Evolutionary conservation across 345 rosid species (phyloP).

Genomic region (Sapria himalayana): DNA sequence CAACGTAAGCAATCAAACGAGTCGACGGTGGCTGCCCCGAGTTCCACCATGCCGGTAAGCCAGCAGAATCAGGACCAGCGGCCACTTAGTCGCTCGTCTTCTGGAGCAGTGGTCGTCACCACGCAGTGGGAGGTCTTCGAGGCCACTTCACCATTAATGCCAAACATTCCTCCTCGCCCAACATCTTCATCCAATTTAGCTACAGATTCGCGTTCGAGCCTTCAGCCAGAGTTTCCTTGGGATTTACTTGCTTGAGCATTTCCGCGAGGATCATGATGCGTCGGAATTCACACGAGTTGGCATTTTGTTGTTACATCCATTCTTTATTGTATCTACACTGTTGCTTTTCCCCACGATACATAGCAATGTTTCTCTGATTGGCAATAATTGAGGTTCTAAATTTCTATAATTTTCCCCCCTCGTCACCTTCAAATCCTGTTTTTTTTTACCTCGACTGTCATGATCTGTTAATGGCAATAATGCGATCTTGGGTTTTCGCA

Average conservation of each 20-base stretch:
- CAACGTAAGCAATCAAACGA: constrained; percentile 22
- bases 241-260: constrained; percentile 49
- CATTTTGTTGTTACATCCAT: constrained; percentile 24
- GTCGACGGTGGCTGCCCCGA: too few relatives aligned
- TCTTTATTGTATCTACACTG: constrained; percentile 78
- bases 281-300: constrained; percentile 19
- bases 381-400: too few relatives aligned
- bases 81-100: constrained; percentile 17
- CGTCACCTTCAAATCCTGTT: too few relatives aligned
- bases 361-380: too few relatives aligned
- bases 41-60: constrained; percentile 20
- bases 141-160: constrained; percentile 16
- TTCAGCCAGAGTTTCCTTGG: constrained; percentile 69
- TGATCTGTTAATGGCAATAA: too few relatives aligned
- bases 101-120: constrained; percentile 45
- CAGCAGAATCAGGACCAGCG: constrained; percentile 20
- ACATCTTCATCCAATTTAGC: constrained; percentile 12
- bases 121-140: constrained; percentile 96
- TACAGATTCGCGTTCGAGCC: constrained; percentile 12
- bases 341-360: too few relatives aligned
- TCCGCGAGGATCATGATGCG: constrained; percentile 40
- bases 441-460: too few relatives aligned
- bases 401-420: too few relatives aligned
- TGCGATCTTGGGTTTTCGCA: too few relatives aligned
- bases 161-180: constrained; percentile 20